A percentile compares a stretch with the other conserved stretches of the same genome.
Conservation (phyloP, 768 basidiomycete species). For the Leccinellum rugosiceps region DNA sequence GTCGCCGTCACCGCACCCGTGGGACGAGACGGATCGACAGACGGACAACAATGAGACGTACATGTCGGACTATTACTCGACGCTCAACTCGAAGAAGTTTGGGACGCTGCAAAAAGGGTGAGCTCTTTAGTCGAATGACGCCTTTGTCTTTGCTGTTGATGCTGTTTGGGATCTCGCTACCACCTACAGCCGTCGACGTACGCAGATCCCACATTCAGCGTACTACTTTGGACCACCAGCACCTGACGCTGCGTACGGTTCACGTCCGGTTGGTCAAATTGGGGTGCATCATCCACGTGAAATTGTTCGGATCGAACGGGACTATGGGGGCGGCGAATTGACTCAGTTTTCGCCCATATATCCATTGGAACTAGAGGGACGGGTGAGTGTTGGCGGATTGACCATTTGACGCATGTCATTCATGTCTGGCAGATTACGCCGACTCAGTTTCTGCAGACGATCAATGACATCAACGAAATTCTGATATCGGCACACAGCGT, state of each 20-base stretch:
- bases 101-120: slow-evolving; percentile 43
- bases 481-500: slow-evolving; percentile 86
- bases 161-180: slow-evolving; percentile 20
- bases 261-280: slow-evolving; percentile 76
- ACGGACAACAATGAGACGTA: slow-evolving; percentile 34
- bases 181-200: slow-evolving; percentile 33
- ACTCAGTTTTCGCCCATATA: slow-evolving; percentile 88
- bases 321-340: slow-evolving; percentile 88
- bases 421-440: slow-evolving; percentile 68
- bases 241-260: slow-evolving; percentile 76
- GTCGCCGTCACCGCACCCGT: slow-evolving; percentile 57
- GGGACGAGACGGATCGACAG: slow-evolving; percentile 59
- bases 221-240: slow-evolving; percentile 85
- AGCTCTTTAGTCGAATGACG: slow-evolving; percentile 14
- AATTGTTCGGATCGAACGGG: slow-evolving; percentile 86
- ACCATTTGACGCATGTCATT: background rate
- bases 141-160: background rate
- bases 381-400: slow-evolving; percentile 52
- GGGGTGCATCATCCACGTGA: slow-evolving; percentile 90
- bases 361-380: slow-evolving; percentile 88
- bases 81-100: slow-evolving; percentile 42
- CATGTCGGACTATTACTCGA: slow-evolving; percentile 40
- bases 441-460: slow-evolving; percentile 83
- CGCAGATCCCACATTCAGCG: slow-evolving; percentile 69
- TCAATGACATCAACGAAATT: slow-evolving; percentile 86